A percentile compares a stretch with the other conserved stretches of the same genome.
phyloP scores from a whole-genome alignment of 2,329 filamentous ascomycete species.

The Colletotrichum orchidophilum region DNA sequence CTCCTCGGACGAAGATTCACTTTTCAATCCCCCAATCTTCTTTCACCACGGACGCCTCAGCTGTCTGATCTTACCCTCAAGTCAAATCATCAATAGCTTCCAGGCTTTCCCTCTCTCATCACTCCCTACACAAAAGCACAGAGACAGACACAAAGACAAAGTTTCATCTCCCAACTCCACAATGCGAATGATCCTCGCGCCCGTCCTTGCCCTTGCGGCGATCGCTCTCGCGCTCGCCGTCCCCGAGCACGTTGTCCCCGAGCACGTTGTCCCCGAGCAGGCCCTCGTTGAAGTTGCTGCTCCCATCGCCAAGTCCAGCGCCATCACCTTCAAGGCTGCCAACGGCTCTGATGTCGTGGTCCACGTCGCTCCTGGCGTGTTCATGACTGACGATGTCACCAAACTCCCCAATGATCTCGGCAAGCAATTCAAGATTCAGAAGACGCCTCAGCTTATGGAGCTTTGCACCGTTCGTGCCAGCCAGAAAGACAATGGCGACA shows the following conservation, averaged over 20 bases:
- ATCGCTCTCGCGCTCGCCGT: background rate
- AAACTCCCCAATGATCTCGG: background rate
- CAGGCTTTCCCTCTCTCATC: background rate
- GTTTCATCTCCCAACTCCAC: background rate
- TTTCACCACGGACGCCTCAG: background rate
- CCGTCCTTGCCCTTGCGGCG: background rate
- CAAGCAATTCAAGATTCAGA: constrained; percentile 9
- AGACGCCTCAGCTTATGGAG: background rate
- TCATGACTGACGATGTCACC: background rate
- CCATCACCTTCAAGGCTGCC: constrained; percentile 17
- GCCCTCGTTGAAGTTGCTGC: background rate
- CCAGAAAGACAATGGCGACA: background rate
- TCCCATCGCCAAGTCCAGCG: background rate
- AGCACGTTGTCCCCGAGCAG: background rate
- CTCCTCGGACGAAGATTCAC: background rate
- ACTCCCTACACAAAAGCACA: background rate
- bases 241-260: background rate
- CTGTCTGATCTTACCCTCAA: background rate
- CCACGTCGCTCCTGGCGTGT: constrained; percentile 12
- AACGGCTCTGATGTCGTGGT: constrained; percentile 13
- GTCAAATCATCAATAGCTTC: background rate
- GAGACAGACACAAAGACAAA: background rate
- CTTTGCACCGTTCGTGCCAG: constrained; percentile 14
- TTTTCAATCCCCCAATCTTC: background rate
- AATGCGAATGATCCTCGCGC: constrained; percentile 14